Conservation (phyloP, 2,329 filamentous ascomycete genomes). For the Aspergillus pseudotamarii region DNA sequence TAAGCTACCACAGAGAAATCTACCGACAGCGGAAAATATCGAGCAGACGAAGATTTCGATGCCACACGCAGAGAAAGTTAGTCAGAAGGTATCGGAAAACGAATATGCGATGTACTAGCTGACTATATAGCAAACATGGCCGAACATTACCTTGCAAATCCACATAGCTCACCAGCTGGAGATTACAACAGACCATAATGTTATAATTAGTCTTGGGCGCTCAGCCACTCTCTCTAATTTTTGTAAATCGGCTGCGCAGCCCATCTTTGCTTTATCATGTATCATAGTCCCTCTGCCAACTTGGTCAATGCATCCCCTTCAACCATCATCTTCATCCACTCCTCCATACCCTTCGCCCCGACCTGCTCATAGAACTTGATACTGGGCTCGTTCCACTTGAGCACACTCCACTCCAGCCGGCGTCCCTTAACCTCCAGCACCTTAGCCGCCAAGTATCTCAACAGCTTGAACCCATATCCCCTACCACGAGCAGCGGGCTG, state of each 20-base stretch:
- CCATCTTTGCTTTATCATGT: no score
- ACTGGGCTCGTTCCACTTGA: constrained; percentile 91
- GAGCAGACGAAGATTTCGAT: background rate
- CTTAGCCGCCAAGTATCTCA: constrained; percentile 78
- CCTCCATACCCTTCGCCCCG: constrained; percentile 49
- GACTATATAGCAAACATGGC: constrained; percentile 47
- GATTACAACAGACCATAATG: no score
- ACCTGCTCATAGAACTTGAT: constrained; percentile 75
- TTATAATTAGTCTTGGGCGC: no score
- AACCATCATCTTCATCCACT: constrained; percentile 55
- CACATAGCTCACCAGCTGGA: background rate
- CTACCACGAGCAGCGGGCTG: constrained; percentile 68
- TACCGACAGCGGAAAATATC: background rate
- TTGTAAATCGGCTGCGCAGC: no score
- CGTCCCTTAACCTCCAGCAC: constrained; percentile 71
- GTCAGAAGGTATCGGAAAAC: background rate
- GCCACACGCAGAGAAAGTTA: background rate
- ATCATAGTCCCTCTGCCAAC: constrained; percentile 37
- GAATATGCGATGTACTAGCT: constrained; percentile 53
- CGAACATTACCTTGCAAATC: constrained; percentile 27
- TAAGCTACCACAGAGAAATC: no score
- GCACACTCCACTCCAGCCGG: constrained; percentile 84
- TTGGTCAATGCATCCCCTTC: constrained; percentile 47
- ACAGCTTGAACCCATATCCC: constrained; percentile 77
- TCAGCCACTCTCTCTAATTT: no score